phyloP scores from a whole-genome alignment of 108 stramenopile genomes.

The Parmales sp. region DNA sequence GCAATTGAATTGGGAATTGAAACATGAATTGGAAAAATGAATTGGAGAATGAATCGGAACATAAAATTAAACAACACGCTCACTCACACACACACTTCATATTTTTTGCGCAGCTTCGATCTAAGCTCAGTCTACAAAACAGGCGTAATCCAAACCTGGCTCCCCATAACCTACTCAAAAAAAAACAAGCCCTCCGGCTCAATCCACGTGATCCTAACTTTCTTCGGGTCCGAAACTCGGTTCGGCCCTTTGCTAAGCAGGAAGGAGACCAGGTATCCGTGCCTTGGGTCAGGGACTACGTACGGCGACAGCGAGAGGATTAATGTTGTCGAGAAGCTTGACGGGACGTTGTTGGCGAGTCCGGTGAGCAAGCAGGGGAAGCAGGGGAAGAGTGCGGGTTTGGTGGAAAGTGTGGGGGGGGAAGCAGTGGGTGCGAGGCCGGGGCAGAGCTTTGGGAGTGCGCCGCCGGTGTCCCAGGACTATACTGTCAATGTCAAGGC shows the following conservation, averaged over 20 bases:
- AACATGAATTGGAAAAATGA: too few relatives aligned
- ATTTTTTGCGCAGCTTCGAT: too few relatives aligned
- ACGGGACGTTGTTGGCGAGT: neutral
- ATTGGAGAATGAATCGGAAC: too few relatives aligned
- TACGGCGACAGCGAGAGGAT: conserved; percentile 1
- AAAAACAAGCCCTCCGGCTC: neutral
- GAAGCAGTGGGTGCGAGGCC: neutral
- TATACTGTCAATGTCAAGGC: neutral
- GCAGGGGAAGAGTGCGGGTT: neutral
- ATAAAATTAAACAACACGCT: too few relatives aligned
- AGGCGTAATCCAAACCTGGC: neutral
- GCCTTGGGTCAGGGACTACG: neutral
- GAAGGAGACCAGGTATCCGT: conserved; percentile 6
- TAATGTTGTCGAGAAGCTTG: neutral
- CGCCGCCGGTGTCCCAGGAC: neutral
- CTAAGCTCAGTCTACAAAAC: neutral
- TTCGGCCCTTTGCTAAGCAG: neutral
- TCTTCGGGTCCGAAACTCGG: conserved; percentile 2
- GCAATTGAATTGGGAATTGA: too few relatives aligned
- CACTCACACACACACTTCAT: too few relatives aligned
- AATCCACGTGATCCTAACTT: neutral
- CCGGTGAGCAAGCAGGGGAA: neutral
- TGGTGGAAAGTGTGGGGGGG: neutral
- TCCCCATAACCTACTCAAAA: neutral
- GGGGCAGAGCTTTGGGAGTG: neutral